Evolutionary conservation across 306 rosid species (phyloP).

Genomic region (Ormosia emarginata): DNA sequence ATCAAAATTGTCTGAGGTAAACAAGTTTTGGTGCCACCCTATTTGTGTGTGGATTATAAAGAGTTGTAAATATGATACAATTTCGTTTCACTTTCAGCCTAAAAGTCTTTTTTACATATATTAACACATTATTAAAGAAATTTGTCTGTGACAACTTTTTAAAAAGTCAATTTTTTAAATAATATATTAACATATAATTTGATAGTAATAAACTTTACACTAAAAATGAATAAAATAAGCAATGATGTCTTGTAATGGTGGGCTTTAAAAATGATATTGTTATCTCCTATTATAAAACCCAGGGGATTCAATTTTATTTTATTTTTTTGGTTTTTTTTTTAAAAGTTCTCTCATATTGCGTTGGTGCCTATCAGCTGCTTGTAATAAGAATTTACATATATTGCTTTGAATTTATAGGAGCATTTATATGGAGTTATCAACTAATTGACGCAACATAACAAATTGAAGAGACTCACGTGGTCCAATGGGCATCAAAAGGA

Average conservation of each 20-base stretch:
- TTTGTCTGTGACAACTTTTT: too few species aligned
- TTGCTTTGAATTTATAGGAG: background rate
- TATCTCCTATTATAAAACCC: too few species aligned
- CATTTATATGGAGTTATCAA: background rate
- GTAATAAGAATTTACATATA: background rate
- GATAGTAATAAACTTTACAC: too few species aligned
- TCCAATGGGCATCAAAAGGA: slow-evolving; percentile 30
- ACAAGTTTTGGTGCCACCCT: slow-evolving; percentile 15
- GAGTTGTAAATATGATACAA: background rate
- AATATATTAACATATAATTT: too few species aligned
- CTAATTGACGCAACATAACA: background rate
- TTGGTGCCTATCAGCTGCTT: background rate
- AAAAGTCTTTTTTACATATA: too few species aligned
- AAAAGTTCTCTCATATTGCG: background rate
- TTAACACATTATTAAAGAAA: too few species aligned
- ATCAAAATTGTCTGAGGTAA: slow-evolving; percentile 24
- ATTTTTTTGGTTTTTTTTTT: too few species aligned
- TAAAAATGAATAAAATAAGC: too few species aligned
- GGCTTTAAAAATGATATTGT: too few species aligned
- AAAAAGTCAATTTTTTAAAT: too few species aligned
- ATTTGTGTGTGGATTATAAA: background rate
- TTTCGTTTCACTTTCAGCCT: background rate
- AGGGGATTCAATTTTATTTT: too few species aligned
- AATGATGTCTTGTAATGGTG: too few species aligned
- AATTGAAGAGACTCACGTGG: background rate